Conservation (phyloP, 768 basidiomycete species). For the Termitomyces eurrhizus region DNA sequence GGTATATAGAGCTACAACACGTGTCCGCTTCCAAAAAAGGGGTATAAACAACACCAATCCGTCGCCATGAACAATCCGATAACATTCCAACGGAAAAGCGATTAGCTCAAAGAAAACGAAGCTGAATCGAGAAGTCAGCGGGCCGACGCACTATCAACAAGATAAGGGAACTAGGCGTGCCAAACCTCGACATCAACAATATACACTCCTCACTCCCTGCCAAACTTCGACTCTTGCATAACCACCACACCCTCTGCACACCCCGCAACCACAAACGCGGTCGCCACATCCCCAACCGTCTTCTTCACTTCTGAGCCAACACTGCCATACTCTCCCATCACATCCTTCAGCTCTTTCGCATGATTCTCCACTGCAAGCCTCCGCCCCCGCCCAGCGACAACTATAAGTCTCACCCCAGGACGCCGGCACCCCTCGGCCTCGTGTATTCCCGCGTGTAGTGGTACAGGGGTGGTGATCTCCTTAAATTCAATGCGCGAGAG, state of each 20-base stretch:
- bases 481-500: slow-evolving; percentile 62
- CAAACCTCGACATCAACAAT: background rate
- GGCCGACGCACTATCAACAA: background rate
- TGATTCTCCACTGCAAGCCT: slow-evolving; percentile 74
- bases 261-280: slow-evolving; percentile 65
- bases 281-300: slow-evolving; percentile 83
- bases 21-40: background rate
- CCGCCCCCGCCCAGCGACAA: slow-evolving; percentile 73
- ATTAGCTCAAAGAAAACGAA: background rate
- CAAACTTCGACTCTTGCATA: slow-evolving; percentile 48
- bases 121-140: background rate
- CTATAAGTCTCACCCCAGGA: slow-evolving; percentile 40
- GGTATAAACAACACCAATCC: background rate
- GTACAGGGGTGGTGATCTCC: slow-evolving; percentile 49
- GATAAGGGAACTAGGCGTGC: background rate
- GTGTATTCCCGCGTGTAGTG: slow-evolving; percentile 54
- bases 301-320: slow-evolving; percentile 66
- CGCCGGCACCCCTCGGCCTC: slow-evolving; percentile 30
- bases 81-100: background rate
- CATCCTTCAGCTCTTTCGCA: slow-evolving; percentile 58
- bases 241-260: slow-evolving; percentile 61
- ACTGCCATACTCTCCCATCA: slow-evolving; percentile 53
- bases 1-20: background rate
- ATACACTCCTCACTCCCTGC: background rate
- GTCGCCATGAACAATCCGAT: background rate